These are phyloP conservation scores for Thamnidium elegans DNA, from an alignment of 192 early-diverging fungal genomes.

Conservation along the genomic window DNA sequence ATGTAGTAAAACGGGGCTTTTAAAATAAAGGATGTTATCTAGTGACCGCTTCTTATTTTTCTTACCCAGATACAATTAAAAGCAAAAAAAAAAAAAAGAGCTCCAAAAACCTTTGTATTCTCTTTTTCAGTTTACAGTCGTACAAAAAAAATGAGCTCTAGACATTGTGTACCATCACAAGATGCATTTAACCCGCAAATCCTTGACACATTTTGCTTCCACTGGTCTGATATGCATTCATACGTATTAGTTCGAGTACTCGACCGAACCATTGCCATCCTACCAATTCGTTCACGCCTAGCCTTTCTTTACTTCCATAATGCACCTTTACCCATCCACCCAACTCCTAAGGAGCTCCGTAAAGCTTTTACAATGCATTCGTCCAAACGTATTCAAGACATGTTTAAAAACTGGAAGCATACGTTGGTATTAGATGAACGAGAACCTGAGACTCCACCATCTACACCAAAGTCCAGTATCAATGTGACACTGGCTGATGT, in stretches of 20 bases:
- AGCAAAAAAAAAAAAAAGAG: too few species aligned
- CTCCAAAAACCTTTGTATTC: too few species aligned
- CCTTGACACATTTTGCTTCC: constrained; percentile 24
- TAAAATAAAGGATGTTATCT: too few species aligned
- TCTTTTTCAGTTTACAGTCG: too few species aligned
- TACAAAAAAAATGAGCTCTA: too few species aligned
- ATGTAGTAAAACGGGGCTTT: too few species aligned
- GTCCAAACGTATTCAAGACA: neutral
- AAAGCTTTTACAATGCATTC: neutral
- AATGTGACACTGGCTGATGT: constrained; percentile 9
- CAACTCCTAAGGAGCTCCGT: neutral
- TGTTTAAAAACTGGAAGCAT: neutral
- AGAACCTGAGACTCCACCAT: neutral
- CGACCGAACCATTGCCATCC: constrained; percentile 10
- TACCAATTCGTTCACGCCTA: neutral
- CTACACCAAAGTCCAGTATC: neutral
- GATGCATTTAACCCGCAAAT: too few species aligned
- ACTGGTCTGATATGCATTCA: constrained; percentile 16
- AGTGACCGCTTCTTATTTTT: too few species aligned
- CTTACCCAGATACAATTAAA: too few species aligned
- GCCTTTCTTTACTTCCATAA: constrained; percentile 16
- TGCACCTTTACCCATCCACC: neutral
- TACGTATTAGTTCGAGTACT: constrained; percentile 19
- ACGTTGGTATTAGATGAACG: neutral
- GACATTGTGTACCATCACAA: too few species aligned